These are phyloP conservation scores for Salix brachista DNA, from an alignment of 345 rosid genomes.

Conservation along the genomic window DNA sequence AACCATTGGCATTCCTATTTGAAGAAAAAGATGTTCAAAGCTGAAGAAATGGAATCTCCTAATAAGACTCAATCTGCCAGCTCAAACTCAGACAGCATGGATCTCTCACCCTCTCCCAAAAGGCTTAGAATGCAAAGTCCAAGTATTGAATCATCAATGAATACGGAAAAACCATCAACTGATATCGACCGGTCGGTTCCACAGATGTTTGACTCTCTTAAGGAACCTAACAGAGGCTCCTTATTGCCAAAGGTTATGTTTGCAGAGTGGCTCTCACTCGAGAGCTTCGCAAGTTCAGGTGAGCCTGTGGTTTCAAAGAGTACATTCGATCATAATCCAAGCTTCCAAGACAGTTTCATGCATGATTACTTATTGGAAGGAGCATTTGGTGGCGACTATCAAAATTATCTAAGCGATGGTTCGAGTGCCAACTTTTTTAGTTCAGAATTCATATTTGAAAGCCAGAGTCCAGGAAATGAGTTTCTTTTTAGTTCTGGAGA, in stretches of 20 bases:
- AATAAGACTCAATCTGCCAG: neutral
- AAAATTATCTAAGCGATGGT: constrained; percentile 21
- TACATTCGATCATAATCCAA: constrained; percentile 11
- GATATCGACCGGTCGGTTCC: constrained; percentile 17
- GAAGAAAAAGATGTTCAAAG: constrained; percentile 58
- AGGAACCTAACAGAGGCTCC: constrained; percentile 8
- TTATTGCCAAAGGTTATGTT: constrained; percentile 56
- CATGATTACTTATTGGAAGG: constrained; percentile 18
- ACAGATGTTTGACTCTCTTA: constrained; percentile 16
- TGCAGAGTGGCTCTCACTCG: constrained; percentile 63
- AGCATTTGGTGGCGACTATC: constrained; percentile 24
- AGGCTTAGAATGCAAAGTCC: constrained; percentile 18
- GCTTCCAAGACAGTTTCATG: constrained; percentile 22
- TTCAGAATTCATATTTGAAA: constrained; percentile 46
- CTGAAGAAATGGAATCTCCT: constrained; percentile 28
- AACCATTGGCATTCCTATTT: constrained; percentile 89
- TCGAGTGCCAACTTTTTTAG: constrained; percentile 37
- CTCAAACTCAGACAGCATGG: constrained; percentile 9
- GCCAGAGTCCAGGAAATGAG: constrained; percentile 41
- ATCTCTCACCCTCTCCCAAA: constrained; percentile 15
- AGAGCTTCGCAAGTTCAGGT: constrained; percentile 9
- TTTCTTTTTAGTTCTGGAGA: constrained; percentile 37
- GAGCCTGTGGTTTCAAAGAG: constrained; percentile 3
- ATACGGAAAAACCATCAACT: constrained; percentile 19
- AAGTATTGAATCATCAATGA: constrained; percentile 10